Conservation (phyloP, 331 rosid genomes). For the Quercus lobata region DNA sequence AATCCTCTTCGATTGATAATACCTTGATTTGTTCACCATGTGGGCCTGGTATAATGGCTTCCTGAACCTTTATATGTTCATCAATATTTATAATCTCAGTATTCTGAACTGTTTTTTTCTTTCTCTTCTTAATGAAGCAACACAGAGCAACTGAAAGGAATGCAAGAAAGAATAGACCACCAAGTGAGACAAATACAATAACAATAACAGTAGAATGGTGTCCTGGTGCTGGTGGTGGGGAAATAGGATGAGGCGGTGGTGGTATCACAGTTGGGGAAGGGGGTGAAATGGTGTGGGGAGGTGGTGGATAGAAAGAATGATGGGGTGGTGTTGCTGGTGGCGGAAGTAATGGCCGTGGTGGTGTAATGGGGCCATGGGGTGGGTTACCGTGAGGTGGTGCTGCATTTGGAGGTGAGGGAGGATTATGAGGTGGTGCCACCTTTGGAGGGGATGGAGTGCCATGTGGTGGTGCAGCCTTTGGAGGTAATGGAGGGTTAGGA, state of each 20-base stretch:
- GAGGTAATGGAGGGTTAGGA: neutral
- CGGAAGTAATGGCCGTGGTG: slow-evolving; percentile 13
- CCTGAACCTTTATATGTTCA: slow-evolving; percentile 12
- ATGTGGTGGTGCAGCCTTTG: neutral
- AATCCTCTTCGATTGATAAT: slow-evolving; percentile 1
- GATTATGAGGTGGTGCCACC: neutral
- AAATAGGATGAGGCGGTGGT: neutral
- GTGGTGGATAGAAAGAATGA: slow-evolving; percentile 16
- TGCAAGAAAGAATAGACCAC: slow-evolving; percentile 21
- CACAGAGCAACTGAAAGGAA: slow-evolving; percentile 10
- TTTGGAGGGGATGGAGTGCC: neutral
- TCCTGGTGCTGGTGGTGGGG: slow-evolving; percentile 9
- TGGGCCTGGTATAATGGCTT: neutral
- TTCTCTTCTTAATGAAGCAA: slow-evolving; percentile 11
- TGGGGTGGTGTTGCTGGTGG: slow-evolving; percentile 16
- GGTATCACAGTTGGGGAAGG: slow-evolving; percentile 13
- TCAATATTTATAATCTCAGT: neutral
- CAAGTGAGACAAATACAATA: slow-evolving; percentile 8
- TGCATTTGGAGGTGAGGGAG: neutral
- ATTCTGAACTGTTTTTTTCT: neutral
- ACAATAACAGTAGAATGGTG: slow-evolving; percentile 9
- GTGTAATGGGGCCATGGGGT: neutral
- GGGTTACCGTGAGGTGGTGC: neutral
- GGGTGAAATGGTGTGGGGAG: slow-evolving; percentile 17
- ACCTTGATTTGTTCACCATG: neutral